Base-by-base conservation (phyloP, 805 yeast genomes). In the Soucietia sequanensis region DNA sequence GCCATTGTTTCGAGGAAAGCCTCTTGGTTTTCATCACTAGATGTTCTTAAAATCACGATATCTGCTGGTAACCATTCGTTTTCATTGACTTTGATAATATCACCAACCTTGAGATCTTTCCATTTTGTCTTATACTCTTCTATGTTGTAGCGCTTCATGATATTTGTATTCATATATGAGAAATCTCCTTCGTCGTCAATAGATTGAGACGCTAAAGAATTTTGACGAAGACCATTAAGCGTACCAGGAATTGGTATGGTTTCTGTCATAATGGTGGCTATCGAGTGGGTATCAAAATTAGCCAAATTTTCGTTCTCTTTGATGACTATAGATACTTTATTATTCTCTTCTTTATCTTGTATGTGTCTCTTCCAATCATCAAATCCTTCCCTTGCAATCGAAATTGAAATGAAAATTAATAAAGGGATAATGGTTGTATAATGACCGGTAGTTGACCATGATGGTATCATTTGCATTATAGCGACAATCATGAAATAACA, bases 11-110 rank as follows among this genome's bases (percentile, higher is more conserved):
- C 99, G 13, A 90, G 80, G 44, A 78, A 86, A 1, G 86, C 76
- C 35, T 72, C 76, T 23, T 75, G 72, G 38, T 80, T 76, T 25
- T 83, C 89, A 42, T 36, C 39, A 30, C 73, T 75, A 24, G 79
- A 77, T 3, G 88, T 78, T 1, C 90, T 75, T 27, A 93, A 53
- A 2, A 93, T 48, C 2, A 93, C 55, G 2, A 93, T 52, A 62
- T 93, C 99, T 0, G 97, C 96, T 0, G 99, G 99, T 5, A 91
- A 75, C 84, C 95, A 85, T 41, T 93, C 98, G 60, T 89, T 87
- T 44, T 81, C 84, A 31, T 73, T 62, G 13, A 93, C 63, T 39
- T 73, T 70, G 4, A 93, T 68, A 18, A 93, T 71, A 50, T 91
- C 93, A 12, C 99, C 99, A n/a, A 93, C 97, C 45, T 71, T 68